These are phyloP conservation scores for Didymella segeticola DNA, from an alignment of 2,329 filamentous ascomycete genomes.

Conservation along the genomic window DNA sequence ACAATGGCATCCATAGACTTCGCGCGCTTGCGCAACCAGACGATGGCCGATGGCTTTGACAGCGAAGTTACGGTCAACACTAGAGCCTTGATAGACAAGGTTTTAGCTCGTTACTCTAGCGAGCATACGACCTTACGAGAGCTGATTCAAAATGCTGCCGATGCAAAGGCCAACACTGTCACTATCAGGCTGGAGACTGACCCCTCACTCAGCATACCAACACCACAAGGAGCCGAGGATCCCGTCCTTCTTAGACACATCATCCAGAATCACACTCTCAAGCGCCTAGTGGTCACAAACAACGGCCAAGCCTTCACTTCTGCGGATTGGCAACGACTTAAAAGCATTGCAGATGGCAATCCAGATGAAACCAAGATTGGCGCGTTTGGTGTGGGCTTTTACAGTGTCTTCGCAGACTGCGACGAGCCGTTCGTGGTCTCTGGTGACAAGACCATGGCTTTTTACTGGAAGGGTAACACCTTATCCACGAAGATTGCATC, in stretches of 20 bases:
- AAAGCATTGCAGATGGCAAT: conserved; percentile 98
- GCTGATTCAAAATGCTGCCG: conserved; percentile 97
- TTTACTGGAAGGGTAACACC: conserved; percentile 99
- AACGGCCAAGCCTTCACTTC: conserved; percentile 86
- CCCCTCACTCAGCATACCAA: conserved; percentile 78
- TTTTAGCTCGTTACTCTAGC: conserved; percentile 92
- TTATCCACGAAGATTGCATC: conserved; percentile 88
- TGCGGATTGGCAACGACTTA: conserved; percentile 91
- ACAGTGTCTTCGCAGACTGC: conserved; percentile 97
- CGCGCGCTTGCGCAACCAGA: conserved; percentile 79
- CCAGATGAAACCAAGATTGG: conserved; percentile 99
- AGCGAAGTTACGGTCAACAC: conserved; percentile 99
- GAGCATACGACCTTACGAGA: conserved; percentile 91
- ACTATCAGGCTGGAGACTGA: conserved; percentile 91
- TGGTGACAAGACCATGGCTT: conserved; percentile 91
- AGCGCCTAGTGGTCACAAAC: conserved; percentile 88
- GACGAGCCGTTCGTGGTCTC: conserved; percentile 97
- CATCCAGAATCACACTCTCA: conserved; percentile 83
- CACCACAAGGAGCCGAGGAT: conserved; percentile 68
- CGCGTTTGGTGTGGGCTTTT: conserved; percentile 97
- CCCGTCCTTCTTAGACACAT: conserved; percentile 81
- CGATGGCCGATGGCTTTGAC: conserved; percentile 88
- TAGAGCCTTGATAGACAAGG: conserved; percentile 94
- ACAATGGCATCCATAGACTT: conserved; percentile 57
- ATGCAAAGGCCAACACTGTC: conserved; percentile 89